Base-by-base conservation (phyloP, 2,329 filamentous ascomycete genomes). In the Talaromyces verruculosus region DNA sequence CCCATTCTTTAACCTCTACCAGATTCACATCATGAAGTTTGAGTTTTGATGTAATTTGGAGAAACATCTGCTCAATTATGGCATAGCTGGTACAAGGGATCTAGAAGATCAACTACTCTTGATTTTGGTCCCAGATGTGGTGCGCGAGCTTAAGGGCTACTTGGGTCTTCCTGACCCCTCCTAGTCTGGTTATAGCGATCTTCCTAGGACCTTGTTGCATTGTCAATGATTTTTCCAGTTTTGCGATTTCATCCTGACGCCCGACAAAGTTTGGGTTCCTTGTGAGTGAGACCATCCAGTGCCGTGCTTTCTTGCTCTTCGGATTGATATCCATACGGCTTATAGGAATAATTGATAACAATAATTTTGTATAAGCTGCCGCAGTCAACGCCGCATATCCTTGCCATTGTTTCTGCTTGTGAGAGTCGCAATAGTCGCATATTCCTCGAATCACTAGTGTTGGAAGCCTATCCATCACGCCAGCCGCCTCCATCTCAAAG, bases 361-460 rank as follows among this genome's bases (percentile, higher is more conserved):
- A 7, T 1, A 22, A 37, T 59, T 70, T 71, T 28, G 66, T 25
- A 55, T 67, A 72, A 3, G 73, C 74, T 4, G 73, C 75, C 11
- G 69, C 76, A 5, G 64, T 71, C 2, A 66, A 70, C 1, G 70
- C 76, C 0, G 77, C 75, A 63, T 76, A 78, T 0, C 53, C 45
- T 25, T 78, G 75, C 77, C 76, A 79, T 4, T 49, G 28, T n/a
- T 79, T 73, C 25, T 75, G 73, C 67, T 78, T 79, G 55, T 79
- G 0, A 70, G 73, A 65, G 79, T 78, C 3, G 74, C 69, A 55
- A 79, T 80, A 76, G 30, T 74, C 19, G 6, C 35, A 80, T 0
- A 81, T 76, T 0, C 76, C 77, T 15, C 78, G 77, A 47, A 81
- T 74, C 0, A 80, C 68, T 0, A 81, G 63, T 0, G 75, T 77